phyloP scores from a whole-genome alignment of 108 stramenopile genomes.

The Discostella stelligeroides region DNA sequence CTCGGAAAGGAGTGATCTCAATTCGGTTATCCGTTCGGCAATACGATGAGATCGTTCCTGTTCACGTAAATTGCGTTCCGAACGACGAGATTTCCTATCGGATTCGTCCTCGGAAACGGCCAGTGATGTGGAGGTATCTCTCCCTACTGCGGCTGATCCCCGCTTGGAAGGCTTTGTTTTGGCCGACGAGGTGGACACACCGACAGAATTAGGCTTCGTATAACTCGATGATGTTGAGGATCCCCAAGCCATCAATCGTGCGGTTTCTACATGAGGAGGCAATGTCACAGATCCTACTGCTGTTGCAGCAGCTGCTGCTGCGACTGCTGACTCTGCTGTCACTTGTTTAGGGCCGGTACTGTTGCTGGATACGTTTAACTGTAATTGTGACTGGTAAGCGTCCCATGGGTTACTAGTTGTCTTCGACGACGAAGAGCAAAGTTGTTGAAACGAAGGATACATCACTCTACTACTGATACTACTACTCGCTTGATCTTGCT shows the following conservation, averaged over 20 bases:
- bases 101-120: slow-evolving; percentile 78
- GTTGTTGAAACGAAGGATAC: background rate
- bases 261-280: no score
- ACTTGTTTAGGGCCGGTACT: background rate
- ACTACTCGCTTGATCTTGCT: background rate
- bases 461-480: background rate
- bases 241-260: no score
- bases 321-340: background rate
- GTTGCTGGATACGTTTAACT: background rate
- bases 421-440: background rate
- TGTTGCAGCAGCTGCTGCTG: slow-evolving; percentile 1
- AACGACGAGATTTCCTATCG: slow-evolving; percentile 57
- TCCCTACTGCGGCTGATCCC: no score
- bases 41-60: slow-evolving; percentile 80
- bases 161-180: no score
- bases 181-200: no score
- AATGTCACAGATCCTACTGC: background rate
- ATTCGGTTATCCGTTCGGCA: slow-evolving; percentile 67
- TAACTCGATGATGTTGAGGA: no score
- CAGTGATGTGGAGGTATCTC: background rate
- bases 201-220: no score
- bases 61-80: slow-evolving; percentile 79
- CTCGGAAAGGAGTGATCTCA: slow-evolving; percentile 55
- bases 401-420: slow-evolving; percentile 16
- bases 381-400: slow-evolving; percentile 4